A percentile compares a stretch with the other conserved stretches of the same genome.
These are phyloP conservation scores for Saitozyma podzolica DNA, from an alignment of 768 basidiomycete genomes.

Conservation along the genomic window DNA sequence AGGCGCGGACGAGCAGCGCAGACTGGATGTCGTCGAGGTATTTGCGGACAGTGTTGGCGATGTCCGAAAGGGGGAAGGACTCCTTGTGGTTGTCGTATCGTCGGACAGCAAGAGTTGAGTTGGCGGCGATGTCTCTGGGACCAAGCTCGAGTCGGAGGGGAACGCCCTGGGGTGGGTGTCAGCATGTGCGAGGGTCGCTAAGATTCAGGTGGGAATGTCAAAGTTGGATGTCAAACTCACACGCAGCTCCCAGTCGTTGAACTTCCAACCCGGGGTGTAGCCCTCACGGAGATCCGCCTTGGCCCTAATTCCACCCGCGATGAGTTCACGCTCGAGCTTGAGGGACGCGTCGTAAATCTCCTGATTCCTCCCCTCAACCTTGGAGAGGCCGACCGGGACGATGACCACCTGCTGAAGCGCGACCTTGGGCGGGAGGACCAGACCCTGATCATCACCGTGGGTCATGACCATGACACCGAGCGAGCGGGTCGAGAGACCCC, in stretches of 20 bases:
- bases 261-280: slow-evolving; percentile 98
- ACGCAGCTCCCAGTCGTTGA: slow-evolving; percentile 99
- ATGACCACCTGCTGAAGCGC: slow-evolving; percentile 88
- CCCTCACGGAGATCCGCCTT: slow-evolving; percentile 91
- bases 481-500: slow-evolving; percentile 93
- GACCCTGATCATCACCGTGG: slow-evolving; percentile 94
- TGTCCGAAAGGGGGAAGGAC: slow-evolving; percentile 59
- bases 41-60: slow-evolving; percentile 59
- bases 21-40: slow-evolving; percentile 82
- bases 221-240: slow-evolving; percentile 53
- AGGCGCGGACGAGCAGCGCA: slow-evolving; percentile 82
- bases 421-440: slow-evolving; percentile 95
- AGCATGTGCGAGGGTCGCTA: not conserved
- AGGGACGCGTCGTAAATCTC: slow-evolving; percentile 76
- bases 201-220: slow-evolving; percentile 5
- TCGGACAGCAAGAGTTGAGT: slow-evolving; percentile 80
- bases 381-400: slow-evolving; percentile 91
- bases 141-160: slow-evolving; percentile 97
- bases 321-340: slow-evolving; percentile 70
- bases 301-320: slow-evolving; percentile 72
- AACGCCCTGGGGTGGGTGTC: slow-evolving; percentile 66
- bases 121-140: slow-evolving; percentile 75
- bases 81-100: slow-evolving; percentile 71
- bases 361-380: slow-evolving; percentile 55
- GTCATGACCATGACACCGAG: slow-evolving; percentile 99